Evolutionary conservation across 1,284 basidiomycete genomes (phyloP).

Genomic region (Ustilago sp.): DNA sequence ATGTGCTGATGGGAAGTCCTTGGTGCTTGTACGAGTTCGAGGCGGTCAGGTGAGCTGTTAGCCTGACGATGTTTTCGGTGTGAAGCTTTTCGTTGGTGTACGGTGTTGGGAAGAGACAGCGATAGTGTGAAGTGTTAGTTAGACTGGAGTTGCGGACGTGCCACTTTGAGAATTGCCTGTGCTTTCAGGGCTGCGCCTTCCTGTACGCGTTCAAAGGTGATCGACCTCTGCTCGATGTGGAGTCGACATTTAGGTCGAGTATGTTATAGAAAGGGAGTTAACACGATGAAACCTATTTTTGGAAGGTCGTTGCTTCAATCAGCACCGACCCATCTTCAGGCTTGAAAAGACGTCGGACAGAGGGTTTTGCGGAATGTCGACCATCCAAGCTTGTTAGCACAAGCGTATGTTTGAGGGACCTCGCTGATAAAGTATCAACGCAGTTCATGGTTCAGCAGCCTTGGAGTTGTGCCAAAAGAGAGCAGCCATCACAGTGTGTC

Average conservation of each 20-base stretch:
- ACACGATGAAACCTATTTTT: no score
- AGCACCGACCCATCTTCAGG: no score
- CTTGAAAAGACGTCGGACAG: background rate
- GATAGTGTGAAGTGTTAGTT: conserved; percentile 5
- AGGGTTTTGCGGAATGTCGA: background rate
- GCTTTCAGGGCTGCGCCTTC: conserved; percentile 25
- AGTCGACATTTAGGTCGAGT: background rate
- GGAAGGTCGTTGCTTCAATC: no score
- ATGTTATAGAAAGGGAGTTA: no score
- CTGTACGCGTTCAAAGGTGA: conserved; percentile 35
- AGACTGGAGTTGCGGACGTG: conserved; percentile 4
- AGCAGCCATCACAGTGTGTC: background rate
- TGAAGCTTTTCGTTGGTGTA: no score
- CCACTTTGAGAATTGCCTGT: conserved; percentile 17
- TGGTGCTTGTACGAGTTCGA: background rate
- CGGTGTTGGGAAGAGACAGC: background rate
- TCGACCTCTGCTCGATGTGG: conserved; percentile 24
- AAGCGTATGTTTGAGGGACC: background rate
- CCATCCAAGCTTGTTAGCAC: background rate
- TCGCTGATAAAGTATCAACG: no score
- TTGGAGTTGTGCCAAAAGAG: background rate
- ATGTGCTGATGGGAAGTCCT: background rate
- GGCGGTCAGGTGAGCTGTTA: background rate
- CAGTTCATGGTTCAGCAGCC: background rate
- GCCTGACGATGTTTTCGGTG: no score